phyloP scores from a whole-genome alignment of 1,139 yeast species.

The Blastobotrys petasosporus region DNA sequence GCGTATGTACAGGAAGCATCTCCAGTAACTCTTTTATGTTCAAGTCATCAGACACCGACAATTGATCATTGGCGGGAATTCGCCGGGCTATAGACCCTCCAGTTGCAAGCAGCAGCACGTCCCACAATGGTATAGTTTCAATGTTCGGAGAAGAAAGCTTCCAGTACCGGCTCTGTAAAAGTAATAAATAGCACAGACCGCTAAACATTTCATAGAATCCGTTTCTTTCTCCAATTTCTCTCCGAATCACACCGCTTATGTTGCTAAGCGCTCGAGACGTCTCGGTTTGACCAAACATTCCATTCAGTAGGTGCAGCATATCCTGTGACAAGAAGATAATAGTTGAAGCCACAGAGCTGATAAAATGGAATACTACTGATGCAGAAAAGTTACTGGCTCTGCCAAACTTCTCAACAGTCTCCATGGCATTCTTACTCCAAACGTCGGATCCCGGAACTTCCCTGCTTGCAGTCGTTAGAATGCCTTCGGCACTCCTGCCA shows the following conservation, averaged over 20 bases:
- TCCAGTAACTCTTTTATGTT: slow-evolving; percentile 24
- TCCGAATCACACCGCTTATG: slow-evolving; percentile 27
- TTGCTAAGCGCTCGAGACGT: slow-evolving; percentile 31
- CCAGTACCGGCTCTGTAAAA: slow-evolving; percentile 30
- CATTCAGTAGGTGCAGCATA: slow-evolving; percentile 29
- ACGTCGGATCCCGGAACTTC: slow-evolving; percentile 26
- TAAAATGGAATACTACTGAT: slow-evolving; percentile 30
- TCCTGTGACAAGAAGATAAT: slow-evolving; percentile 30
- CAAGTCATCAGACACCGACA: slow-evolving; percentile 15
- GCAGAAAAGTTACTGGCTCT: slow-evolving; percentile 29
- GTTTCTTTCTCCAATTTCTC: slow-evolving; percentile 29
- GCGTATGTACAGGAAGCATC: slow-evolving; percentile 26
- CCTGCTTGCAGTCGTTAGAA: slow-evolving; percentile 28
- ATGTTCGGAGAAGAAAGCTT: slow-evolving; percentile 9
- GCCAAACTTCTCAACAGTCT: slow-evolving; percentile 25
- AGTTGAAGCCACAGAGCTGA: slow-evolving; percentile 24
- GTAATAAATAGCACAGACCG: slow-evolving; percentile 29
- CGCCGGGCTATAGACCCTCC: slow-evolving; percentile 31
- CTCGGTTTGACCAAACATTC: slow-evolving; percentile 34
- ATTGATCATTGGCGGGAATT: slow-evolving; percentile 15
- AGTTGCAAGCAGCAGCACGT: slow-evolving; percentile 31
- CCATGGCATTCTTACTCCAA: slow-evolving; percentile 23
- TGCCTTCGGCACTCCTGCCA: slow-evolving; percentile 29
- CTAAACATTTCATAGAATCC: slow-evolving; percentile 29
- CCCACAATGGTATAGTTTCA: slow-evolving; percentile 24